Evolutionary conservation across 306 rosid species (phyloP), one percentile per base, ranked within the genome.

Genomic region (Delonix regia): DNA sequence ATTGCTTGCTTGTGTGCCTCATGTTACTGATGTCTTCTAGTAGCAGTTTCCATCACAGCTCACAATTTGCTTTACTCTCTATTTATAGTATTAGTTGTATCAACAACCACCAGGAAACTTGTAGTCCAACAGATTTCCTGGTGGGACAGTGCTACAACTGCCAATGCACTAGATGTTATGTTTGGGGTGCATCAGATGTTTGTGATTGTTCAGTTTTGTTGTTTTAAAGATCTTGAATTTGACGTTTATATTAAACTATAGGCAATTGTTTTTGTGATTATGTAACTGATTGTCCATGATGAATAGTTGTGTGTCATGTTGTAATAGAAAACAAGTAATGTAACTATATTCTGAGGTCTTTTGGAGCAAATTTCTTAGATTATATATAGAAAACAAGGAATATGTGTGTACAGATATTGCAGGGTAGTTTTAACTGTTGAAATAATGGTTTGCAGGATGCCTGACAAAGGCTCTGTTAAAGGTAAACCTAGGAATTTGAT

Each of bases 391-490:
- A 25, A 22, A 12, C 33, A 11, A 12, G 64, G 36, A 24, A 60
- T 60, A 4, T 4, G 11, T 14, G 10, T 14, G 47, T 44, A 44
- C 52, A 18, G 9, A 28, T 60, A 78, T 62, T 25, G 5, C 28
- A 18, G 13, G 6, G 33, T 71, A 62, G 28, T 65, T 21, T 48
- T 53, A 27, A 71, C 27, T 25, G 36, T 53, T 73, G 77, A 79
- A 71, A 73, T 85, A 79, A 48, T 78, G 79, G 56, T 61, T 83
- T 62, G 45, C 93, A 95, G 99, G 90, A 63, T 74, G 77, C 48
- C 53, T 56, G 87, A 76, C 49, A 85, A 89, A 85, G 89, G 86
- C 69, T 67, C 53, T 73, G 60, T 72, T 62, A 85, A 82, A 84
- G 89, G 83, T 75, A 89, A 85, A 67, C 55, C 86, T 63, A 68